These are phyloP conservation scores for Gynostemma pentaphyllum DNA, from an alignment of 306 rosid genomes.

Conservation along the genomic window DNA sequence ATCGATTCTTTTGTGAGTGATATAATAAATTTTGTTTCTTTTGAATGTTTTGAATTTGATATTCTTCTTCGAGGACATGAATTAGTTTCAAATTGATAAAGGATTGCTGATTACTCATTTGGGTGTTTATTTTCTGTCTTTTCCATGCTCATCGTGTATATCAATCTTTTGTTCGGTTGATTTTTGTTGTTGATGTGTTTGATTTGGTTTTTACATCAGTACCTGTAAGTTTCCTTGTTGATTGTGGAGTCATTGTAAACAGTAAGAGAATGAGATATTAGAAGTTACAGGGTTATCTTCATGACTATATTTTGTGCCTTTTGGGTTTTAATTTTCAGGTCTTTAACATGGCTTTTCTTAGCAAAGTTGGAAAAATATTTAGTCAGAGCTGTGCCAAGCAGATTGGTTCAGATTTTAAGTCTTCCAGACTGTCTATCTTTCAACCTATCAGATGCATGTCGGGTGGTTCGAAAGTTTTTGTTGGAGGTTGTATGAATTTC, in stretches of 20 bases:
- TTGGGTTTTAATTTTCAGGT: constrained; percentile 12
- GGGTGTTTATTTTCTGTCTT: background rate
- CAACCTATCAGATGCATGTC: constrained; percentile 67
- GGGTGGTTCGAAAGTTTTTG: constrained; percentile 50
- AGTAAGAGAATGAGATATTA: background rate
- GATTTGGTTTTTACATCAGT: background rate
- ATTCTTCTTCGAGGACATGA: background rate
- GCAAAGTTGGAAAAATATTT: constrained; percentile 60
- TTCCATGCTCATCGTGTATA: background rate
- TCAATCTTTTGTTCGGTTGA: background rate
- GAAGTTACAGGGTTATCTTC: background rate
- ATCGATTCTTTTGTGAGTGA: background rate
- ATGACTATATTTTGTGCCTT: background rate
- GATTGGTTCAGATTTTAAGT: constrained; percentile 29
- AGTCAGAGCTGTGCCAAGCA: constrained; percentile 38
- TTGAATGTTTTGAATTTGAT: background rate
- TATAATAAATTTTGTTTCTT: background rate
- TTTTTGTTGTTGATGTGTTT: background rate
- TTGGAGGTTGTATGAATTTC: constrained; percentile 50
- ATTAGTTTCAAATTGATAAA: background rate
- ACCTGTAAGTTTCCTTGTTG: background rate
- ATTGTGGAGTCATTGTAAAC: background rate
- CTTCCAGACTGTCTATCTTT: constrained; percentile 33
- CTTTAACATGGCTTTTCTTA: constrained; percentile 61
- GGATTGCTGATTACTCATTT: background rate